Conservation (phyloP, 2,329 filamentous ascomycete species). For the Sordariomycetes sp. region DNA sequence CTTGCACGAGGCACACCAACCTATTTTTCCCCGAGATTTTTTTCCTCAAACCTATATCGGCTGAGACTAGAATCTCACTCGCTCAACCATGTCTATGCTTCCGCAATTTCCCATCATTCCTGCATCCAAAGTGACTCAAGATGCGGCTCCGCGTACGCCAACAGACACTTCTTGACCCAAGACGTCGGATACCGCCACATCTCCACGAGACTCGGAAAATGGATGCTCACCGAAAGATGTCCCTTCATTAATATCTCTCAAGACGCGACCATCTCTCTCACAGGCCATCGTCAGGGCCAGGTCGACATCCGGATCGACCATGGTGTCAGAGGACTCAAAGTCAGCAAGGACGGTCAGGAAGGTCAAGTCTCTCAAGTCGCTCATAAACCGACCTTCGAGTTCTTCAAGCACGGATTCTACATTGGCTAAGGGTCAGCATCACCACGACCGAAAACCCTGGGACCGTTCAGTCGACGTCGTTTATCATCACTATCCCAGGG, state of each 20-base stretch:
- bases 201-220: not conserved
- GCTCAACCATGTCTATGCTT: not conserved
- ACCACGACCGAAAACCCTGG: slow-evolving; percentile 15
- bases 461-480: slow-evolving; percentile 21
- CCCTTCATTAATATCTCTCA: not conserved
- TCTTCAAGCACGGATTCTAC: not conserved
- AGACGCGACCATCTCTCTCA: not conserved
- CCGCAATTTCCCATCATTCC: not conserved
- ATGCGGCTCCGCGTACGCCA: not conserved
- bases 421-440: not conserved
- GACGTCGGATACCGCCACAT: not conserved
- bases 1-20: too few relatives aligned
- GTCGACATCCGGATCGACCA: not conserved
- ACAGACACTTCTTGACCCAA: not conserved
- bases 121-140: not conserved
- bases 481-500: slow-evolving; percentile 13
- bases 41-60: too few relatives aligned
- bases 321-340: not conserved
- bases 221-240: not conserved
- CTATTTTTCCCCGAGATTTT: too few relatives aligned
- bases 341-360: not conserved
- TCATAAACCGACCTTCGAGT: not conserved
- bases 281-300: not conserved
- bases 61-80: not conserved
- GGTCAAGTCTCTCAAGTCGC: not conserved